A percentile compares a stretch with the other conserved stretches of the same genome.
phyloP scores from a whole-genome alignment of 164 flowering plant species.

The Dillenia turbinata region DNA sequence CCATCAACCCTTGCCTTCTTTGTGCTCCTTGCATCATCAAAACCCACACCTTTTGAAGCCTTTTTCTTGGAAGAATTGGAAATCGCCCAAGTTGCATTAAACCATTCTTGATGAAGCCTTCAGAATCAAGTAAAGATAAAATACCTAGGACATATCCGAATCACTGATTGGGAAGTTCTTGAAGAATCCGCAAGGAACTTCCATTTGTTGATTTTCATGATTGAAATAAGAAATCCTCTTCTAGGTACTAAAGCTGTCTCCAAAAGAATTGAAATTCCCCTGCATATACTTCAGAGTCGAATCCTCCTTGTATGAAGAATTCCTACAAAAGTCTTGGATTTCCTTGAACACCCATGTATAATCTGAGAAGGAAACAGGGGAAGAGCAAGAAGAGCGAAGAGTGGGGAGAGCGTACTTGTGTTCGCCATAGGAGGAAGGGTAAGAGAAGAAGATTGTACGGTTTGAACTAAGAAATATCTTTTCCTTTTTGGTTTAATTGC shows the following conservation, averaged over 20 bases:
- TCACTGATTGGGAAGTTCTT: conserved; percentile 53
- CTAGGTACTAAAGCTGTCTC: conserved; percentile 61
- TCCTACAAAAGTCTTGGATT: conserved; percentile 35
- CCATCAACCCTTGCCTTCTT: no score
- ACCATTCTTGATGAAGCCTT: no score
- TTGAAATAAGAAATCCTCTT: conserved; percentile 56
- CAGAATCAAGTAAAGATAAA: no score
- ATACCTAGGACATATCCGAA: conserved; percentile 37
- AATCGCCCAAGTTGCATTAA: no score
- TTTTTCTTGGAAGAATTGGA: no score
- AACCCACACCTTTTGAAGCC: no score
- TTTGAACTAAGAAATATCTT: no score
- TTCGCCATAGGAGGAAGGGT: conserved; percentile 78
- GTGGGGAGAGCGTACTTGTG: conserved; percentile 83
- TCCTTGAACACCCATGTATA: conserved; percentile 55
- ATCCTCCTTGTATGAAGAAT: conserved; percentile 19
- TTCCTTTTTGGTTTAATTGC: no score
- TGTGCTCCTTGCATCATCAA: no score
- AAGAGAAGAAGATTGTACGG: no score
- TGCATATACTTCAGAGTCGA: conserved; percentile 38
- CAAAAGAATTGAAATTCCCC: conserved; percentile 37
- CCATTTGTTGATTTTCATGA: conserved; percentile 25
- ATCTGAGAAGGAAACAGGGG: conserved; percentile 82
- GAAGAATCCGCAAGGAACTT: conserved; percentile 84
- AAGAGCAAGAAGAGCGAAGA: conserved; percentile 59